A percentile compares a stretch with the other conserved stretches of the same genome.
Evolutionary conservation across 495 filamentous ascomycete genomes (phyloP).

Genomic region (Tuber melanosporum): DNA sequence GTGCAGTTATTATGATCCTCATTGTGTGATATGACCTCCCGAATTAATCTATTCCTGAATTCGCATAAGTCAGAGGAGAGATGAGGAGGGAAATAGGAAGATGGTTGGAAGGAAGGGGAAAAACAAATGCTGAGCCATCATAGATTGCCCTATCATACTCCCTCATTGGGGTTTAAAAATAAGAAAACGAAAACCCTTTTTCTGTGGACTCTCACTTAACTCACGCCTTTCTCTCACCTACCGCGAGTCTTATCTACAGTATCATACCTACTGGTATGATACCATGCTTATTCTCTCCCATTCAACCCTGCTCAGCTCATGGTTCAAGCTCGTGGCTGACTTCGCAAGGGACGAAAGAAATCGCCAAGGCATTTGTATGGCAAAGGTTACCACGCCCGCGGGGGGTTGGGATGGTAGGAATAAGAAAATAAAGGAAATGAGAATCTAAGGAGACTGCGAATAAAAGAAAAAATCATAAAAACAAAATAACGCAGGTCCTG

Average conservation of each 20-base stretch:
- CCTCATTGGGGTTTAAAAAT: not conserved
- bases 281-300: not conserved
- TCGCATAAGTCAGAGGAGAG: not conserved
- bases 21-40: not conserved
- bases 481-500: not conserved
- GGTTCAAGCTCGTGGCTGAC: not conserved
- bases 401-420: not conserved
- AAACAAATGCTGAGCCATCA: not conserved
- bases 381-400: not conserved
- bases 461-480: not conserved
- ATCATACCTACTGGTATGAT: too few species aligned
- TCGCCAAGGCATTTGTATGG: not conserved
- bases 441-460: not conserved
- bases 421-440: not conserved
- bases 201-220: not conserved
- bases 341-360: not conserved
- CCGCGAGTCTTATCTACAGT: not conserved
- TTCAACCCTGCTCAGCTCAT: not conserved
- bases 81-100: not conserved
- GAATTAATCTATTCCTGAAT: not conserved
- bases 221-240: not conserved
- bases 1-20: conserved; percentile 3
- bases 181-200: not conserved
- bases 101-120: not conserved
- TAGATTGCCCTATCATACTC: not conserved